A percentile compares a stretch with the other conserved stretches of the same genome.
phyloP scores from a whole-genome alignment of 2,329 filamentous ascomycete genomes.

The Pyricularia grisea region DNA sequence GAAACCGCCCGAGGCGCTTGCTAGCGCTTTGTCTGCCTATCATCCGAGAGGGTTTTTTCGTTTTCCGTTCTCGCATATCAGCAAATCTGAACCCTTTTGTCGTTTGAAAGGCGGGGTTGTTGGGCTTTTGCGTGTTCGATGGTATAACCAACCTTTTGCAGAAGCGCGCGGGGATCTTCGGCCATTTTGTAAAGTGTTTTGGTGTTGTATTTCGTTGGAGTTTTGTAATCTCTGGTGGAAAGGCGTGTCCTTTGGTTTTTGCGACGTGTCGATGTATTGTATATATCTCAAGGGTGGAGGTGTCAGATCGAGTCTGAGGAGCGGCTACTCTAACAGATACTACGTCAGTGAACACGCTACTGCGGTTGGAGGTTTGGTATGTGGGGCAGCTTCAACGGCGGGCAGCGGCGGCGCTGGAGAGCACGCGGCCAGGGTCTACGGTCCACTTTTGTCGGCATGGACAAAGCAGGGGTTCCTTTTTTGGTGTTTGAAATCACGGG shows the following conservation, averaged over 20 bases:
- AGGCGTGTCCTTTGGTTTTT: background rate
- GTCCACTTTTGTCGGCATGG: background rate
- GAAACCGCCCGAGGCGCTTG: constrained; percentile 70
- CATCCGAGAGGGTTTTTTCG: background rate
- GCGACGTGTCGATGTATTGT: background rate
- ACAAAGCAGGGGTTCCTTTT: background rate
- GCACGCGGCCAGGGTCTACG: background rate
- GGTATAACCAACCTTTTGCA: constrained; percentile 56
- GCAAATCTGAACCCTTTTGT: background rate
- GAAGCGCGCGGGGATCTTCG: constrained; percentile 66
- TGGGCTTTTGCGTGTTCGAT: constrained; percentile 10
- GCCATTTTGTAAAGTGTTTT: background rate
- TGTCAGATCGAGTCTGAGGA: background rate
- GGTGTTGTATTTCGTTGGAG: background rate
- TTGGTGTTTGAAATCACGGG: background rate
- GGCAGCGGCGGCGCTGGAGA: background rate
- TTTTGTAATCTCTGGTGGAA: background rate
- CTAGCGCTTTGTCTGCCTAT: constrained; percentile 78
- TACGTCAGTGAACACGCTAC: background rate
- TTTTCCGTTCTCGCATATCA: background rate
- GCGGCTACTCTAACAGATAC: background rate
- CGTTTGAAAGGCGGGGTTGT: background rate
- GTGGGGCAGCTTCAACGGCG: background rate
- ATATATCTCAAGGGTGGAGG: background rate
- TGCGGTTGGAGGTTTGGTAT: background rate